These are phyloP conservation scores for Carex sylvatica DNA, from an alignment of 202 grass and related monocot species.

Conservation along the genomic window DNA sequence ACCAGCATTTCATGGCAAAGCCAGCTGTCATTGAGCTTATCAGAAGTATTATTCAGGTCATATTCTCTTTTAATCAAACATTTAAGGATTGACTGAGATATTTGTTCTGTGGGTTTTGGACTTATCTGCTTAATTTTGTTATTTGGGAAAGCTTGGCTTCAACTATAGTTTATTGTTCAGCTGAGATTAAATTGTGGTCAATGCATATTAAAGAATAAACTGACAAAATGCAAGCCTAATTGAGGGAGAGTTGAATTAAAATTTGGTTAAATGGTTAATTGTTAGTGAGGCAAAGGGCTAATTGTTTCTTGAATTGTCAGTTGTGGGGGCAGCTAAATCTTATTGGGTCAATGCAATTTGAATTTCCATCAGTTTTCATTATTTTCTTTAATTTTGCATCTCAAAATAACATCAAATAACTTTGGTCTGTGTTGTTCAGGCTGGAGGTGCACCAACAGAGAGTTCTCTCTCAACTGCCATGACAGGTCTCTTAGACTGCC, in stretches of 20 bases:
- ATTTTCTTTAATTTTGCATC: background rate
- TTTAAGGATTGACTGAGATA: background rate
- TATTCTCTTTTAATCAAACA: background rate
- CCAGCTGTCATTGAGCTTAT: constrained; percentile 84
- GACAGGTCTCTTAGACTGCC: constrained; percentile 67
- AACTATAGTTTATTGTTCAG: background rate
- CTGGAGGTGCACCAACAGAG: constrained; percentile 71
- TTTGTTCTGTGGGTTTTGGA: background rate
- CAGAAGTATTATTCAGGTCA: constrained; percentile 94
- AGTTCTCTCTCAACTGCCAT: constrained; percentile 64
- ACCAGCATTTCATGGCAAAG: constrained; percentile 97
- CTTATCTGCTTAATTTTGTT: background rate
- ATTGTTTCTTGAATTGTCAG: background rate
- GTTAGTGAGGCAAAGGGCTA: background rate
- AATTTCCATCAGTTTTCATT: constrained; percentile 23
- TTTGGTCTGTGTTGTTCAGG: constrained; percentile 40
- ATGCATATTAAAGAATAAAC: background rate
- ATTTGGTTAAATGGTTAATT: background rate
- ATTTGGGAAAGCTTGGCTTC: background rate
- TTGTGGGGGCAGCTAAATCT: background rate
- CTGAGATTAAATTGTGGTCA: background rate
- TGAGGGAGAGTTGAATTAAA: background rate
- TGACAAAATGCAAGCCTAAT: background rate
- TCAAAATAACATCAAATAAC: background rate
- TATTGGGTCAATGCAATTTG: background rate